These are phyloP conservation scores for Colletotrichum higginsianum DNA, from an alignment of 2,329 filamentous ascomycete species.

Conservation along the genomic window DNA sequence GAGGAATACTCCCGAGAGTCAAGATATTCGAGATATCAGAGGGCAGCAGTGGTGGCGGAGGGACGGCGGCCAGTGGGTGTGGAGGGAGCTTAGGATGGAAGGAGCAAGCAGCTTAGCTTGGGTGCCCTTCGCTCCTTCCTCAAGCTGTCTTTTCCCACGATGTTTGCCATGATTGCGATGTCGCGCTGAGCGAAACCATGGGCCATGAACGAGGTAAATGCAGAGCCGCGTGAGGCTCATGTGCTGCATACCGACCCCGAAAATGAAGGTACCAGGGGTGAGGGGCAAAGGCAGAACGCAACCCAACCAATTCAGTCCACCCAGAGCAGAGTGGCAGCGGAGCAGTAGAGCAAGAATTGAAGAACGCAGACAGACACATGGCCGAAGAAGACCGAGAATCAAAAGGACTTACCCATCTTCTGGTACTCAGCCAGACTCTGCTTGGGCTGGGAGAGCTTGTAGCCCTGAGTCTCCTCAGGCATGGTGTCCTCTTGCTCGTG, in stretches of 20 bases:
- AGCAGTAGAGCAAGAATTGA: not conserved
- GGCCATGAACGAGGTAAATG: slow-evolving; percentile 20
- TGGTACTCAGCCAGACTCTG: slow-evolving; percentile 97
- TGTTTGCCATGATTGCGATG: slow-evolving; percentile 3
- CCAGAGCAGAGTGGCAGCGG: not conserved
- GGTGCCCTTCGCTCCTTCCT: slow-evolving; percentile 18
- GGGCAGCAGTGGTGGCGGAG: not conserved
- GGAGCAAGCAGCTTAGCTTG: slow-evolving; percentile 12
- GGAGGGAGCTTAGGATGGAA: not conserved
- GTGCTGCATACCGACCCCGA: slow-evolving; percentile 7
- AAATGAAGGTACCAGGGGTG: slow-evolving; percentile 23
- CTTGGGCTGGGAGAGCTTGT: slow-evolving; percentile 97
- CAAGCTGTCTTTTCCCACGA: not conserved
- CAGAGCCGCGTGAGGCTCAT: slow-evolving; percentile 4
- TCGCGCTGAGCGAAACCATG: not conserved
- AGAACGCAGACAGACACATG: slow-evolving; percentile 3
- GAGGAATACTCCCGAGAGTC: not conserved
- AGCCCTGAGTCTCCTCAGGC: slow-evolving; percentile 91
- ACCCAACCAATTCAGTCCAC: slow-evolving; percentile 5
- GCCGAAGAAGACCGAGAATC: not conserved
- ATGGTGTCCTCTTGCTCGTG: slow-evolving; percentile 82
- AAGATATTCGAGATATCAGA: not conserved
- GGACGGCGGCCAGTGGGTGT: not conserved
- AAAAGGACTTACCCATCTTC: slow-evolving; percentile 82
- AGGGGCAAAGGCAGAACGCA: slow-evolving; percentile 28